These are phyloP conservation scores for Patellaria atrata DNA, from an alignment of 495 filamentous ascomycete species.

Conservation along the genomic window DNA sequence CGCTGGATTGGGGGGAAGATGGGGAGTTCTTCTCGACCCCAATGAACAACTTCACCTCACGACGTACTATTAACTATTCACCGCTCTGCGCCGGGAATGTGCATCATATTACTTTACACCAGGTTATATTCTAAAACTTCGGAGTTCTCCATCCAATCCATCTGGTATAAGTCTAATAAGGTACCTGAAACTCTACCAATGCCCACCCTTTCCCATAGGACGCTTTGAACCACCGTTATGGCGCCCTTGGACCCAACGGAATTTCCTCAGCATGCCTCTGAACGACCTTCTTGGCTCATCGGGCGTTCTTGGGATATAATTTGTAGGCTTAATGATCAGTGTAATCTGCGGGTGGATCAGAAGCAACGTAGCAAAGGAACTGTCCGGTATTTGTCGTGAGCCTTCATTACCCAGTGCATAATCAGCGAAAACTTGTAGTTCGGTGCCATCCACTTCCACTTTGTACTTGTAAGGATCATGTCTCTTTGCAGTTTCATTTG, in stretches of 20 bases:
- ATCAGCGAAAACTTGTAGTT: conserved; percentile 4
- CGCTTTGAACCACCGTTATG: too few species aligned
- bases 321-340: neutral
- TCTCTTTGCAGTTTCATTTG: neutral
- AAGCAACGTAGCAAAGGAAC: neutral
- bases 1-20: too few species aligned
- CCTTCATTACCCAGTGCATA: conserved; percentile 2
- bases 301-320: neutral
- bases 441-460: neutral
- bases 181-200: neutral
- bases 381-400: neutral
- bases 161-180: neutral
- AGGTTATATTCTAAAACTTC: too few species aligned
- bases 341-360: conserved; percentile 3
- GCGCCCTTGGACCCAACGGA: too few species aligned
- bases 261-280: too few species aligned
- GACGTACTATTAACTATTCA: too few species aligned
- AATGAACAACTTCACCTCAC: too few species aligned
- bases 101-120: too few species aligned
- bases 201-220: conserved; percentile 3
- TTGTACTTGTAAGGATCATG: conserved; percentile 3
- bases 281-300: neutral
- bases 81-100: too few species aligned
- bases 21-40: too few species aligned
- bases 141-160: conserved; percentile 6